Base-by-base conservation (phyloP, 1,284 basidiomycete genomes). In the Boletus sp. region DNA sequence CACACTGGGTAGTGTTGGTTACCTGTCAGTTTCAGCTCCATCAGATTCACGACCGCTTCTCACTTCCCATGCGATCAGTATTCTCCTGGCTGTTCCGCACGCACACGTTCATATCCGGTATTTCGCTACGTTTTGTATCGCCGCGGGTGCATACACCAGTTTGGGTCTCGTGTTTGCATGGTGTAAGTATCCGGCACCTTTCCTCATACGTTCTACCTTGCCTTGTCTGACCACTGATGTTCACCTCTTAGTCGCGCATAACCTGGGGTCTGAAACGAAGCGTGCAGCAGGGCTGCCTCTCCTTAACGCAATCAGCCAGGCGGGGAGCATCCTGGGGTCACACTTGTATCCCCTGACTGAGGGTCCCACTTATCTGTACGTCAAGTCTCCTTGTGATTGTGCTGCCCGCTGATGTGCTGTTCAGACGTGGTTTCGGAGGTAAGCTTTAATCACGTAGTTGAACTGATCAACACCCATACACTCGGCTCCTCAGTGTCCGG, bases 241-340 rank as follows among this genome's bases (percentile, higher is more conserved):
- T 17, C 1, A 40, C 38, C 5, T 37, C 2, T 19, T 40, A 91
- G 89, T 84, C 66, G 79, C 86, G 1, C 89, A 91, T 67, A 92
- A 92, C 62, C 77, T 91, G 3, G 90, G 89, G 6, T 91, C 89
- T 0, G 89, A 91, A 73, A 88, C 88, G 6, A 91, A 92, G 76
- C 86, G 85, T 58, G 89, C 90, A 1, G 81, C 89, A 0, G 90
- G 90, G 0, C 85, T 89, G 43, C 87, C 90, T 3, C 81, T 91
- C 69, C 90, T 88, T 70, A 87, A 88, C 80, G 84, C 86, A 14
- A 90, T 92, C 49, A 90, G 89, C 4, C 90, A 91, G 70, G 83
- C 80, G 58, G 90, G 90, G 19, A 88, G 85, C 64, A 78, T 91
- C 40, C 77, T 91, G 25, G 89, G 89, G 31, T 87, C 89, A 1